Conservation (phyloP, 2,329 filamentous ascomycete species). For the Grosmannia serpens region DNA sequence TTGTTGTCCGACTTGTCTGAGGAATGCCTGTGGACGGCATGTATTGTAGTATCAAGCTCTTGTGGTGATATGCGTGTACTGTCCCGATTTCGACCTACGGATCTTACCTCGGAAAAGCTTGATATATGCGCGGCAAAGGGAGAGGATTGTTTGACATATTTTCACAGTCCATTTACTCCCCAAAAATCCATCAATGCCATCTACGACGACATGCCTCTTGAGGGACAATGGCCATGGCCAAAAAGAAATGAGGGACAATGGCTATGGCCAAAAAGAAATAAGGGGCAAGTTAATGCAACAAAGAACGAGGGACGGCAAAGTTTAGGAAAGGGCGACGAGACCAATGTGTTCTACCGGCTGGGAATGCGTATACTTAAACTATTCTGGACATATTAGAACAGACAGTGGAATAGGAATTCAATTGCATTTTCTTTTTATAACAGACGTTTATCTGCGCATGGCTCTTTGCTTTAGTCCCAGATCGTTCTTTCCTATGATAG, state of each 20-base stretch:
- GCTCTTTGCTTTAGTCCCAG: too few relatives aligned
- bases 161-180: not conserved
- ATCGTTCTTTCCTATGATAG: too few relatives aligned
- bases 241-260: not conserved
- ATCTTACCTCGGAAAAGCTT: not conserved
- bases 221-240: not conserved
- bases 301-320: not conserved
- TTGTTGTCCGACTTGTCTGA: not conserved
- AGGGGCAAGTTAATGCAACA: too few relatives aligned
- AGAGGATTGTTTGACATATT: not conserved
- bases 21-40: not conserved
- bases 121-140: not conserved
- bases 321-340: not conserved
- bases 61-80: not conserved
- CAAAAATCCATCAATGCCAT: not conserved
- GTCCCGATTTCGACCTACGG: not conserved
- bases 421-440: too few relatives aligned
- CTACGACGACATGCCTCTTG: not conserved
- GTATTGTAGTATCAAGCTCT: not conserved
- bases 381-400: too few relatives aligned
- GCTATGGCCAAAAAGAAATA: not conserved
- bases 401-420: too few relatives aligned
- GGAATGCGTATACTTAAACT: too few relatives aligned
- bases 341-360: not conserved
- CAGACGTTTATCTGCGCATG: too few relatives aligned